A percentile compares a stretch with the other conserved stretches of the same genome.
Evolutionary conservation across 208 protist genomes (phyloP).

Genomic region (Crithidia acanthocephali): DNA sequence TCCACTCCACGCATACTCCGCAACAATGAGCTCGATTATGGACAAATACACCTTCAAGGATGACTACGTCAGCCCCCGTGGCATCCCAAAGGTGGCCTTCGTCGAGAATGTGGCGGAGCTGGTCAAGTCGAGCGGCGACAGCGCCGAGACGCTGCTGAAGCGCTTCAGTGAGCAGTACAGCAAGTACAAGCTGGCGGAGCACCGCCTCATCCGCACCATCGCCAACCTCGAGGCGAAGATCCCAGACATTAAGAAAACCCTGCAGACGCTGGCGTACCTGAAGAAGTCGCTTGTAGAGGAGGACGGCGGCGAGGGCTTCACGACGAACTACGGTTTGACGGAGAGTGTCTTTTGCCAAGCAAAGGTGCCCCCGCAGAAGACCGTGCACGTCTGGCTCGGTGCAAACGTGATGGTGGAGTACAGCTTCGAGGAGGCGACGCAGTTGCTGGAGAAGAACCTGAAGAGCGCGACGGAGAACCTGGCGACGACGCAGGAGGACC

Average conservation of each 20-base stretch:
- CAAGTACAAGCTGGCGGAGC: conserved; percentile 95
- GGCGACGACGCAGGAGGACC: conserved; percentile 89
- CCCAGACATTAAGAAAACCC: conserved; percentile 93
- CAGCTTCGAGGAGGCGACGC: conserved; percentile 94
- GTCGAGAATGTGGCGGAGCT: conserved; percentile 81
- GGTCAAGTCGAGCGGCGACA: conserved; percentile 78
- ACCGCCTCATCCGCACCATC: conserved; percentile 87
- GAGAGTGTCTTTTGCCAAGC: conserved; percentile 91
- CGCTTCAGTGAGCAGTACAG: conserved; percentile 89
- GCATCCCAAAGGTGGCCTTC: conserved; percentile 88
- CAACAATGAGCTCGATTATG: conserved; percentile 27
- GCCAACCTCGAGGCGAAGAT: conserved; percentile 91
- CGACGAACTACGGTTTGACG: conserved; percentile 88
- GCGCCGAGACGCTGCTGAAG: conserved; percentile 84
- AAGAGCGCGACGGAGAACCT: conserved; percentile 83
- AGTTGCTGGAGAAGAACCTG: conserved; percentile 92
- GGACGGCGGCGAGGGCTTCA: conserved; percentile 43
- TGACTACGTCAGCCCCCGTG: conserved; percentile 87
- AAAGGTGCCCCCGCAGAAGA: conserved; percentile 77
- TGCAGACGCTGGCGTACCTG: conserved; percentile 87
- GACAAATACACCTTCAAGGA: conserved; percentile 84
- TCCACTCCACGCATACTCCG: too few species aligned
- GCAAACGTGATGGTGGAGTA: conserved; percentile 98
- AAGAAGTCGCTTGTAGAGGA: conserved; percentile 58
- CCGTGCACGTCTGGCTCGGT: conserved; percentile 95